Evolutionary conservation across 495 filamentous ascomycete species (phyloP), one percentile per base, ranked within the genome.

Genomic region (Daldinia bambusicola): DNA sequence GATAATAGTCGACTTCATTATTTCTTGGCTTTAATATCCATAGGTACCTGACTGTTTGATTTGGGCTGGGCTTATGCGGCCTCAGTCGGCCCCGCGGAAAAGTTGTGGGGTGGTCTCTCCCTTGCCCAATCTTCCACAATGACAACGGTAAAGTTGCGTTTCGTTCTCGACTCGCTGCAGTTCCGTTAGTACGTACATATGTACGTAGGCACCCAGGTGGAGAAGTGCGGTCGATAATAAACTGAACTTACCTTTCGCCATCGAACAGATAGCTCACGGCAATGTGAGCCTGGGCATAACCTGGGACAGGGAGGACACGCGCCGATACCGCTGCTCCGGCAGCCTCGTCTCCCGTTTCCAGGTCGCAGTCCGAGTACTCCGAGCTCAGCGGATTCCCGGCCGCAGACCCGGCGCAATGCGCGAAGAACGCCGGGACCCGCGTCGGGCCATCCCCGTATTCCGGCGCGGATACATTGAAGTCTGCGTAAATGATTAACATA

Each of bases 331-430:
- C 43, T 2, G 63, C 45, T 10, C 32, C 26, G 7, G 48, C 10
- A 7, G 56, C 20, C 30, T 22, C 32, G 20, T 55, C n/a, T 2
- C 2, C 20, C 14, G n/a, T 41, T n/a, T 22, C 36, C 43, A 58
- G 16, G 1, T 22, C 18, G 26, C 61, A 64, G 30, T 22, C 32
- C 10, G 67, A 9, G 36, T 26, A 45, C 13, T 65, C 58, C 0
- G 61, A 65, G 40, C 22, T 20, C 2, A 65, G 37, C 2, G 67
- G 67, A 9, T 5, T 31, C 2, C 67, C 67, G 5, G 61, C 53
- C 5, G 55, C 60, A 38, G 6, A 8, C 0, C 61, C 67, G 20
- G 63, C 16, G 14, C 67, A 70, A 12, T 65, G 50, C 8, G 30
- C 67, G 13, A 16, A 6, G 45, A 65, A 65, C 10, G 55, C 22